Evolutionary conservation across 371 early-diverging fungal species (phyloP), one percentile per base, ranked within the genome.

Genomic region (Rhizopus stolonifer): DNA sequence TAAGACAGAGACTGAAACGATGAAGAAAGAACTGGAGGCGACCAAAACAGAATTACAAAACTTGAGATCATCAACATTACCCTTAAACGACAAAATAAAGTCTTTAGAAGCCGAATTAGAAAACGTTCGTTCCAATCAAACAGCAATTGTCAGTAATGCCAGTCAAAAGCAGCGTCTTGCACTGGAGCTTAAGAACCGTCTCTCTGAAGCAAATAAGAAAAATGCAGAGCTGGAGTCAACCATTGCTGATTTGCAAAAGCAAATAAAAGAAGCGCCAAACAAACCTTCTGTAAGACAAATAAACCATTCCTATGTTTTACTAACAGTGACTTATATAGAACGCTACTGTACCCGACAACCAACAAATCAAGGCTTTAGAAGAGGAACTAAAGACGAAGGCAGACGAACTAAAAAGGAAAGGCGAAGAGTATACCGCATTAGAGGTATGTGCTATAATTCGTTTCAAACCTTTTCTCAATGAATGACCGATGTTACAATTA

Each of bases 161-260:
- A 54, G 48, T 22, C 58, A 63, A 15, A 52, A 57, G 58, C 54
- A 53, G 10, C 63, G 63, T 25, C 14, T 58, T 5, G 58, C 58
- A 1, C 26, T 57, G 31, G 63, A 63, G 22, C 32, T 53, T 13
- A 63, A 39, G 29, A 60, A 54, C 23, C 49, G 18, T 26, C 48
- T 3, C 8, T 25, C 15, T 10, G 49, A 50, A 22, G 26, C 26
- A 2, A 44, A 25, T 0, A 19, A 36, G 10, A 50, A 50, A 34
- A n/a, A 49, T 5, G 29, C 15, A 18, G 55, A 62, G 25, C 34
- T 46, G 0, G 56, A 56, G 8, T 47, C 48, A 19, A 59, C 40
- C 2, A 18, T 40, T 6, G 15, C 40, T 1, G 44, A 19, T 10
- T 31, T 38, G 13, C 40, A 51, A 40, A 51, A 38, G 11, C 42